Percentiles rank a stretch among this genome's conserved stretches.
phyloP scores from a whole-genome alignment of 2,329 filamentous ascomycete species.

The Diatrype stigma region DNA sequence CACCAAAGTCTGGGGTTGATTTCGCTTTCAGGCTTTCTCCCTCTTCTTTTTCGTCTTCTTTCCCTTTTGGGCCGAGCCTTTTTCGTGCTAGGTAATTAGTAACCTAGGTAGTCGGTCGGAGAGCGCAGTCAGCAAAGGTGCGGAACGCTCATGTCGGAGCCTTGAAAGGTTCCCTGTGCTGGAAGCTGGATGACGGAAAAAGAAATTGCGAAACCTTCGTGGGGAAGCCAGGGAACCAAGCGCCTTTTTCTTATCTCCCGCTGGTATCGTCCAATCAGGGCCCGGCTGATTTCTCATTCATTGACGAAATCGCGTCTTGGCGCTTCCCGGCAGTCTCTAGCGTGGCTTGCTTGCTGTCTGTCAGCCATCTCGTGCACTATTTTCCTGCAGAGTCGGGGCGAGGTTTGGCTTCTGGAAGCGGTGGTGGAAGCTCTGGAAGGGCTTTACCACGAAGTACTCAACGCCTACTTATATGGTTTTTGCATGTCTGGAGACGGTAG shows the following conservation, averaged over 20 bases:
- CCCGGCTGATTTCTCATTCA: slow-evolving; percentile 18
- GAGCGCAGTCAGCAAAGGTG: no score
- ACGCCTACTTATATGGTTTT: no score
- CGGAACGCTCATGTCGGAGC: no score
- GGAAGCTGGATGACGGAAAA: background rate
- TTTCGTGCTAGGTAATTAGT: background rate
- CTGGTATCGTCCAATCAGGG: slow-evolving; percentile 13
- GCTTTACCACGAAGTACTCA: background rate
- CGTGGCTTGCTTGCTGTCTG: no score
- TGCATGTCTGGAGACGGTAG: background rate
- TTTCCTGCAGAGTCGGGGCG: no score
- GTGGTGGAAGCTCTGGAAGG: no score
- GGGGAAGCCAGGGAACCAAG: background rate
- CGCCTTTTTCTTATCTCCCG: slow-evolving; percentile 13
- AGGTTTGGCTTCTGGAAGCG: no score
- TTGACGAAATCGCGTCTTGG: slow-evolving; percentile 19
- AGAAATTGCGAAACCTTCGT: background rate
- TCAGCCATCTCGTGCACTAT: no score
- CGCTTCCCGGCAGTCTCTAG: background rate
- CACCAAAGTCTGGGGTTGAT: background rate
- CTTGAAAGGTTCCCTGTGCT: no score
- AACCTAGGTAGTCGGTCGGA: no score
- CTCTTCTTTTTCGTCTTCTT: background rate
- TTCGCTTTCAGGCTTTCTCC: background rate
- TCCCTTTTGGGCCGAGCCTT: background rate